Base-by-base conservation (phyloP, 768 basidiomycete species). In the Amanita subjunquillea region DNA sequence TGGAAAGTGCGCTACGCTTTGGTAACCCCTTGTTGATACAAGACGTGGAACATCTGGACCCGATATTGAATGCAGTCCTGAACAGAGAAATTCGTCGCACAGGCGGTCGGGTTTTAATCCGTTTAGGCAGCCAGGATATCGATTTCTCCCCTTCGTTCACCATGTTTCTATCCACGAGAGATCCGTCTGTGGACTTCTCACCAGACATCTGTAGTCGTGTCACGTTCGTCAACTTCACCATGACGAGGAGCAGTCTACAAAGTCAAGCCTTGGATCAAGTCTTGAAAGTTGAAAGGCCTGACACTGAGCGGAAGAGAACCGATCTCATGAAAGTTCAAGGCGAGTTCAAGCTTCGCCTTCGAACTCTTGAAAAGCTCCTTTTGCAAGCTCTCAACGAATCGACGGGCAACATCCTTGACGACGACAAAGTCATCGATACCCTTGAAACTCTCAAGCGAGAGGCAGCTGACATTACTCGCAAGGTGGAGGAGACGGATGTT, bases 131-230 rank as follows among this genome's bases (percentile, higher is more conserved):
- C 63, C 96, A 99, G 71, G 96, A 99, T 59, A 97, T 99, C 66
- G 96, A 99, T 65, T 97, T 98, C 66, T 99, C 96, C 0, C 96
- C 96, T 5, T 85, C 96, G n/a, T 99, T 99, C 76, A 96, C 91
- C 4, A 94, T 99, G 91, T 99, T 99, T 81, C 76, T 99, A 41
- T 91, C 95, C 2, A 99, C 96, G 9, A 75, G 96, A 20, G 94
- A 99, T 66, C 94, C 96, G 2, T 95, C 95, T 0, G 87, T 96
- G 56, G 93, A 97, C 61, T 97, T 99, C 69, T 90, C 95, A 10
- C 93, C 96, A 3, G 96, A 99, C 65, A 94, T 99, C 59, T 98
- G 95, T 75, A 95, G 92, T 73, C 83, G 96, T 55, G 91, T 95
- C 25, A 91, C 88, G 0, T 92, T 94, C 60, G 91, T 94, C 70